phyloP scores from a whole-genome alignment of 257 asterid genomes.

The Apocynum venetum region DNA sequence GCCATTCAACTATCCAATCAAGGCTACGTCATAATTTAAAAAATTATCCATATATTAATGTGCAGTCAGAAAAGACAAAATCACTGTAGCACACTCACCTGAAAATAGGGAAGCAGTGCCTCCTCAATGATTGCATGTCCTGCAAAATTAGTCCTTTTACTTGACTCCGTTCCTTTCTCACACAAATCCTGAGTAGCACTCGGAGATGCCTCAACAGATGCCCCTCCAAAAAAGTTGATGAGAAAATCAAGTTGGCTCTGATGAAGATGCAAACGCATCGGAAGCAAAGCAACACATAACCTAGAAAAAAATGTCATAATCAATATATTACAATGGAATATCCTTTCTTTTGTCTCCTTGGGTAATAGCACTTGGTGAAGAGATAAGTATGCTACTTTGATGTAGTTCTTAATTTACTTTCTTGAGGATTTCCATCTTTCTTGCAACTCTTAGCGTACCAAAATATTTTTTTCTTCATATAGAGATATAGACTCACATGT shows the following conservation, averaged over 20 bases:
- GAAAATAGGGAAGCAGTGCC: slow-evolving; percentile 93
- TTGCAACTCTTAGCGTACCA: not conserved
- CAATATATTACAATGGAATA: not conserved
- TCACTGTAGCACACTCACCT: slow-evolving; percentile 45
- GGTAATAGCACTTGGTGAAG: not conserved
- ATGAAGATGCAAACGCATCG: slow-evolving; percentile 86
- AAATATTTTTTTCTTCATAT: not conserved
- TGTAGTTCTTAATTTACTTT: not conserved
- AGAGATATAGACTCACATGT: not conserved
- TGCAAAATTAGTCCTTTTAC: slow-evolving; percentile 35
- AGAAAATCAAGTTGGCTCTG: slow-evolving; percentile 96
- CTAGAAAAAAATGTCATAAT: slow-evolving; percentile 29
- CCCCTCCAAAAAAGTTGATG: slow-evolving; percentile 84
- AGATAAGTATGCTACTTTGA: not conserved
- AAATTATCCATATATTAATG: not conserved
- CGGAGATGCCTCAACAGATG: slow-evolving; percentile 43
- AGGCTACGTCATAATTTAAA: not conserved
- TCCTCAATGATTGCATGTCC: slow-evolving; percentile 51
- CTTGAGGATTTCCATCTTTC: not conserved
- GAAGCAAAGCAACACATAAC: slow-evolving; percentile 79
- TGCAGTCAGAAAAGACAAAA: slow-evolving; percentile 3
- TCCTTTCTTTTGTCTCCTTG: not conserved
- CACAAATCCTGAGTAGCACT: slow-evolving; percentile 32
- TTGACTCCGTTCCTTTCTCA: slow-evolving; percentile 41
- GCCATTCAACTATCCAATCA: slow-evolving; percentile 4